Evolutionary conservation across 352 stramenopile genomes (phyloP), one percentile per base, ranked within the genome.

Genomic region (Phytophthora pseudosyringae): DNA sequence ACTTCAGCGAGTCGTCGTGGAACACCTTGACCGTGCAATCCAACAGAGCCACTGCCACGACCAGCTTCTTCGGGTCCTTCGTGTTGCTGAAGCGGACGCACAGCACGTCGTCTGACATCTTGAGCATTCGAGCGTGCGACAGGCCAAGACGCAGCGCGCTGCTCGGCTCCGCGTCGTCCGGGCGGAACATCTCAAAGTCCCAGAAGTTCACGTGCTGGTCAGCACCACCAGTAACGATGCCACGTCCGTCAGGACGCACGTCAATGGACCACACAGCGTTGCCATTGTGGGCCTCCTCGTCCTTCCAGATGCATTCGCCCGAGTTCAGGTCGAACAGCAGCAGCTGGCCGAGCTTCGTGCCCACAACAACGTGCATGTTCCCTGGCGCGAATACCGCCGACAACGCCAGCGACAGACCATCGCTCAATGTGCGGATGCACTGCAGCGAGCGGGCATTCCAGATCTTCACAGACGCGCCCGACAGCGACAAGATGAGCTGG

Each of bases 11-110:
- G 84, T 99, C 98, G 66, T 99, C 96, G 75, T 99, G 99, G 77
- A 99, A 99, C 10, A 99, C 96, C 73, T 99, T 99, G 50, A 99
- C 97, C 0, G 97, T 99, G 61, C 88, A 98, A 75, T 99, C 98
- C 29, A 98, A 66, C 33, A 98, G 75, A 26, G 93, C 88, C 21
- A 98, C 91, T 1, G 89, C 90, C 12, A 98, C 71, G 21, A 98
- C 71, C 11, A 97, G 77, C 58, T 95, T 92, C 69, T 83, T 89
- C 0, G 83, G 55, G 60, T 98, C 93, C 69, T 93, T 88, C 3
- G 93, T 95, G 80, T 99, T 90, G 53, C 91, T 98, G 81, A 98
- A 99, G 48, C 90, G 83, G 32, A 99, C 97, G 61, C 94, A 98
- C 47, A 99, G 87, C 39, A 99, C 97, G 72, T 99, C 98, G 71